Evolutionary conservation across 257 asterid genomes (phyloP), one percentile per base, ranked within the genome.

Genomic region (Penstemon barbatus): DNA sequence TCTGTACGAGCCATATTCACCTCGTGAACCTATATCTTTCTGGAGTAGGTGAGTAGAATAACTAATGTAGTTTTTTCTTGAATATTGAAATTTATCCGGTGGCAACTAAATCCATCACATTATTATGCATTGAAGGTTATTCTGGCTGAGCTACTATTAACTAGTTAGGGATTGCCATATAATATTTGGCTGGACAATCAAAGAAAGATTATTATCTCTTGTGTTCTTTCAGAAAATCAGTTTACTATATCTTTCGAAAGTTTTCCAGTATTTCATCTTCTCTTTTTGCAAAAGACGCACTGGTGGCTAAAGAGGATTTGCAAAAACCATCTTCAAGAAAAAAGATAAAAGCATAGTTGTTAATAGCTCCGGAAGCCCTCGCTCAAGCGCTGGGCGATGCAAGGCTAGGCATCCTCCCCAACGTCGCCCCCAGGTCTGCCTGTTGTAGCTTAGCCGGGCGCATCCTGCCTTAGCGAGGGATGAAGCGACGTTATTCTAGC

Each of bases 1-100:
- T 63, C 77, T 92, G 5, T 81, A 76, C 46, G 98, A 92, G 76
- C 98, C 97, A 65, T 92, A 92, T 84, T 77, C 91, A 51, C 76
- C 82, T 57, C 86, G 86, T 49, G 96, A 86, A 49, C 80, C 83
- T 49, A 75, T 87, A 61, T 69, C 97, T 15, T 89, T 92, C 70
- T 87, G 74, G 90, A 70, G 58, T 71, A 85, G 98, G 98, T 89
- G 68, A 69, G 90, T 56, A 57, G 71, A 58, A 45, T 62, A 19
- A 41, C 15, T 8, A 4, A 7, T 58, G 19, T 56, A 37, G 45
- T 66, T 51, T 74, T 15, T 59, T 75, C 43, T 44, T 11, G 9
- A 40, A 63, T 54, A 36, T 66, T 9, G 12, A 2, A n/a, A 1
- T 44, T 44, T 4, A 9, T 67, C 8, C 71, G 50, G 40, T 55